Evolutionary conservation across 805 yeast species (phyloP).

Genomic region (Candida yuanshanica): DNA sequence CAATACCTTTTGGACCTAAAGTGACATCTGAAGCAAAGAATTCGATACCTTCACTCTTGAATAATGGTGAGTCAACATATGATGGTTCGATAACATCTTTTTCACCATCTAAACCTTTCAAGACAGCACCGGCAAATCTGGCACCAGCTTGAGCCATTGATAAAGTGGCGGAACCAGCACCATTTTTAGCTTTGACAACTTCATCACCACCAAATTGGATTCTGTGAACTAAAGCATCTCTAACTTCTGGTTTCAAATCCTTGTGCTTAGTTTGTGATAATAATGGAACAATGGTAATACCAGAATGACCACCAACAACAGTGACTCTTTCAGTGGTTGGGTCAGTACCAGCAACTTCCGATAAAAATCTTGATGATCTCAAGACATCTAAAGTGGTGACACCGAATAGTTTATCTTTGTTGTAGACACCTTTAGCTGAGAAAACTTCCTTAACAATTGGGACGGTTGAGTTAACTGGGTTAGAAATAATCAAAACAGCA

Average conservation of each 20-base stretch:
- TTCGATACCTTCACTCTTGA: conserved; percentile 80
- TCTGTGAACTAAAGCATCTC: conserved; percentile 68
- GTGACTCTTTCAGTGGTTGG: conserved; percentile 78
- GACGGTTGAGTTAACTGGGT: conserved; percentile 96
- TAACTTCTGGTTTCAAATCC: conserved; percentile 57
- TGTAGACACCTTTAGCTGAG: conserved; percentile 79
- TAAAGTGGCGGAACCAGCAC: conserved; percentile 90
- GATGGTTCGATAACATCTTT: conserved; percentile 61
- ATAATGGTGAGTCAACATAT: conserved; percentile 76
- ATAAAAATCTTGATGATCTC: conserved; percentile 85
- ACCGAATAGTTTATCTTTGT: conserved; percentile 90
- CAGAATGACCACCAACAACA: conserved; percentile 97
- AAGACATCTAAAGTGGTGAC: conserved; percentile 92
- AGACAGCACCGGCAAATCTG: conserved; percentile 60
- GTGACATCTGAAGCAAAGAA: conserved; percentile 95
- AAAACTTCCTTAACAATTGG: conserved; percentile 94
- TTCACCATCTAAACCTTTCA: conserved; percentile 61
- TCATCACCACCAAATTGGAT: conserved; percentile 97
- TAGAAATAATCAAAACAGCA: conserved; percentile 73
- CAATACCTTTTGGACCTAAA: conserved; percentile 87
- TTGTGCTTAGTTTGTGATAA: conserved; percentile 78
- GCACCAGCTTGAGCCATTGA: conserved; percentile 94
- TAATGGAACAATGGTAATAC: conserved; percentile 92
- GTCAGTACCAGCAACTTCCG: conserved; percentile 55
- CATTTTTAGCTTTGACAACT: conserved; percentile 89